Evolutionary conservation across 768 basidiomycete species (phyloP), one percentile per base, ranked within the genome.

Genomic region (Boletus sensibilis): DNA sequence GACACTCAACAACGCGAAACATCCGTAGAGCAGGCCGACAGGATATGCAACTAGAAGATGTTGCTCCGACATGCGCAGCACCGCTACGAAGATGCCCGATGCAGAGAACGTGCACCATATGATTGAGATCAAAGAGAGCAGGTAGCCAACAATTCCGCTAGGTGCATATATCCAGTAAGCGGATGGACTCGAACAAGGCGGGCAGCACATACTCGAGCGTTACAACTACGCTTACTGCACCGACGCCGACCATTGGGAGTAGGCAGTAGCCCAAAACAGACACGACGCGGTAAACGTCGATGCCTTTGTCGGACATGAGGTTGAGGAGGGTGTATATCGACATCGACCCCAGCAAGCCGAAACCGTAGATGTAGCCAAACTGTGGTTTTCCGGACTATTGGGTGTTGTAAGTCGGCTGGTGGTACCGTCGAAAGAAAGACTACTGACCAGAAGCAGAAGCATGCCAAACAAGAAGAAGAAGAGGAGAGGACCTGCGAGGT

Each of bases 351-450:
- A 98, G 83, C n/a, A 98, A 82, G 51, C 90, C 96, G 60, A 99
- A 92, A 37, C 96, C 97, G 71, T 99, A 99, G 56, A 98, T 98
- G 72, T 98, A 98, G 47, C 92, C 94, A 73, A 99, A 99, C 70
- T 98, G 97, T 5, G 92, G 91, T 78, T 97, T 98, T 56, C 97
- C 97, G 7, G 96, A 97, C 97, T 99, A 64, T 29, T 0, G 27
- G 18, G 1, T 18, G 4, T 35, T 35, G 50, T 64, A 1, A 66
- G 52, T 48, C n/a, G 34, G 21, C 8, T 11, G 27, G n/a, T 50
- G 37, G 18, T 31, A 7, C 34, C 12, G 16, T 47, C 16, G 16
- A 34, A 21, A 13, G 31, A 23, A 27, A 48, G 31, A 34, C 46
- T 16, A 84, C 94, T 67, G 55, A 98, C 97, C 59, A 98, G 83